These are phyloP conservation scores for Linderniella brevidens DNA, from an alignment of 257 asterid species.

Conservation along the genomic window DNA sequence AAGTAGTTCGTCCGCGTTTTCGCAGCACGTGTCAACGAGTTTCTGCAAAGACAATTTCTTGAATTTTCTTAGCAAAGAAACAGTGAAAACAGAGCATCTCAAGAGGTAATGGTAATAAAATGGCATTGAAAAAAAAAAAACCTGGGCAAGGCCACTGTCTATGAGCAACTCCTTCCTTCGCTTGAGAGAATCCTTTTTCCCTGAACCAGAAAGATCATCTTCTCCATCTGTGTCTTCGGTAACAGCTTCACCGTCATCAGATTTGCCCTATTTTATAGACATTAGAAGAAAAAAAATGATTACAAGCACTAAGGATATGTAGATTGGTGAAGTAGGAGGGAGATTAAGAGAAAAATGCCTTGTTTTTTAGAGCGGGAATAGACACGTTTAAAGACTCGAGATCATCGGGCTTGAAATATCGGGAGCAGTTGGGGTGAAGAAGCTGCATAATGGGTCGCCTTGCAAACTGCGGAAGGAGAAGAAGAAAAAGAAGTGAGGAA, in stretches of 20 bases:
- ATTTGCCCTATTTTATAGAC: slow-evolving; percentile 20
- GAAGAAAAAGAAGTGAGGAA: neutral
- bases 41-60: slow-evolving; percentile 34
- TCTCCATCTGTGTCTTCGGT: slow-evolving; percentile 19
- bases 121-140: slow-evolving; percentile 15
- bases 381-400: slow-evolving; percentile 34
- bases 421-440: slow-evolving; percentile 69
- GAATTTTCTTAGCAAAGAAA: neutral
- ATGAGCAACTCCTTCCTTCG: slow-evolving; percentile 81
- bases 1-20: slow-evolving; percentile 39
- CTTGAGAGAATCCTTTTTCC: slow-evolving; percentile 69
- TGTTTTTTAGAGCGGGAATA: slow-evolving; percentile 43
- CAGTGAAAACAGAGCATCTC: neutral
- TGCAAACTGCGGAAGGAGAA: slow-evolving; percentile 30
- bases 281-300: neutral
- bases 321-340: neutral
- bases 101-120: neutral
- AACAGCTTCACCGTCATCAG: slow-evolving; percentile 23
- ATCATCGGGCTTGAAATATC: slow-evolving; percentile 63
- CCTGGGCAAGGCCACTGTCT: slow-evolving; percentile 84
- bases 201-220: slow-evolving; percentile 14
- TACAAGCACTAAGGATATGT: slow-evolving; percentile 2
- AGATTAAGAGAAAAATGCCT: slow-evolving; percentile 19
- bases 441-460: slow-evolving; percentile 71
- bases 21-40: slow-evolving; percentile 56